phyloP scores from a whole-genome alignment of 1,139 yeast species.

The Zygoascus hellenicus region DNA sequence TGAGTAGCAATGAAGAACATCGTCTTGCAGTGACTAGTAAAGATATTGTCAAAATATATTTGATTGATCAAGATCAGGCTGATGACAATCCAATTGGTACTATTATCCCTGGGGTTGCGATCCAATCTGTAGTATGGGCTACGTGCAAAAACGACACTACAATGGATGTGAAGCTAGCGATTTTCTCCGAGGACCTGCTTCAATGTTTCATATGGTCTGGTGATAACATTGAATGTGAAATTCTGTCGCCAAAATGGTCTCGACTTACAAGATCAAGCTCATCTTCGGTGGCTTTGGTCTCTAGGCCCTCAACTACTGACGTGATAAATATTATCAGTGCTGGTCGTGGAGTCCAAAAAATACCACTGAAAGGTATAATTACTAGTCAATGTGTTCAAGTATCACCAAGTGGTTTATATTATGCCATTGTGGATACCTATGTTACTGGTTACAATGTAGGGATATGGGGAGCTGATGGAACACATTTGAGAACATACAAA shows the following conservation, averaged over 20 bases:
- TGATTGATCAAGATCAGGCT: slow-evolving; percentile 12
- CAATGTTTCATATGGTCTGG: slow-evolving; percentile 21
- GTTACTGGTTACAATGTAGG: slow-evolving; percentile 24
- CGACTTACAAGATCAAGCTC: slow-evolving; percentile 10
- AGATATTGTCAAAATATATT: slow-evolving; percentile 19
- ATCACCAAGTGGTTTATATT: slow-evolving; percentile 23
- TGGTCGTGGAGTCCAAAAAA: slow-evolving; percentile 4
- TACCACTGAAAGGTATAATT: slow-evolving; percentile 18
- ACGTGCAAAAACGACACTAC: slow-evolving; percentile 14
- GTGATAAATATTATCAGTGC: slow-evolving; percentile 12
- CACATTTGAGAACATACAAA: slow-evolving; percentile 16
- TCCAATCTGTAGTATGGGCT: slow-evolving; percentile 21
- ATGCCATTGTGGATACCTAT: slow-evolving; percentile 27
- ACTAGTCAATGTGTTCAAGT: slow-evolving; percentile 22
- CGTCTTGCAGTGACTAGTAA: slow-evolving; percentile 21
- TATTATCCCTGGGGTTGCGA: slow-evolving; percentile 20
- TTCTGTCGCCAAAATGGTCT: slow-evolving; percentile 19
- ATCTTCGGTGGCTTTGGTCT: slow-evolving; percentile 14
- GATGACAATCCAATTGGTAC: slow-evolving; percentile 13
- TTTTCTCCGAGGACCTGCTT: slow-evolving; percentile 18
- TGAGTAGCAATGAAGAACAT: slow-evolving; percentile 18
- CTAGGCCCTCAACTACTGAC: slow-evolving; percentile 19
- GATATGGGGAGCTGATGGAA: slow-evolving; percentile 21
- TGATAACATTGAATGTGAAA: slow-evolving; percentile 20
- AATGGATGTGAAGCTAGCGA: slow-evolving; percentile 19